Percentiles rank a stretch among this genome's conserved stretches.
Conservation (phyloP, 192 early-diverging fungal species). For the Coemansia sp. region DNA sequence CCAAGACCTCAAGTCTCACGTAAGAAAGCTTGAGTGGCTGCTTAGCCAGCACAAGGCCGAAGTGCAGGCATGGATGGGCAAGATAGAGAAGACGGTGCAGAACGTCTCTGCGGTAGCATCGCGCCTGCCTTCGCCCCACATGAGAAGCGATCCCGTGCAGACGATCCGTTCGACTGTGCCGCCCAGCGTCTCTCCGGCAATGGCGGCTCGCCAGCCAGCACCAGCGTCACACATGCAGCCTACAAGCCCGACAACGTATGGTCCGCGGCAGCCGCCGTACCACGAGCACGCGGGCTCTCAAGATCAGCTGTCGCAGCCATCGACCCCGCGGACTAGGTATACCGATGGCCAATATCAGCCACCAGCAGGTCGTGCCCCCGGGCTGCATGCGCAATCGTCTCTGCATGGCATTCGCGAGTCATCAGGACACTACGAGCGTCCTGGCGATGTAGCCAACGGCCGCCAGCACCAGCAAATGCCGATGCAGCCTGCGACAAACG, state of each 20-base stretch:
- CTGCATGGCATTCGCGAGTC: conserved; percentile 1
- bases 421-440: neutral
- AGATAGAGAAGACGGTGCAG: conserved; percentile 33
- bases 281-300: conserved; percentile 2
- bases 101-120: neutral
- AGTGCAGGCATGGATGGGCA: conserved; percentile 43
- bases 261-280: neutral
- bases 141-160: neutral
- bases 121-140: conserved; percentile 5
- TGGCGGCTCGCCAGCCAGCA: neutral
- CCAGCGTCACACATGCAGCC: neutral
- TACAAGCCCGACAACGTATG: neutral
- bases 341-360: conserved; percentile 9
- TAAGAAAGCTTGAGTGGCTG: conserved; percentile 35
- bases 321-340: conserved; percentile 5
- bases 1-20: conserved; percentile 35
- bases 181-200: neutral
- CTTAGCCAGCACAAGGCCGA: conserved; percentile 44
- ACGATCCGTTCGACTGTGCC: neutral
- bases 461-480: neutral
- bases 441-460: neutral
- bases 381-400: conserved; percentile 3
- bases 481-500: conserved; percentile 4
- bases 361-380: neutral
- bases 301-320: conserved; percentile 11